Conservation (phyloP, 371 early-diverging fungal species). For the Haplosporangium sp. region DNA sequence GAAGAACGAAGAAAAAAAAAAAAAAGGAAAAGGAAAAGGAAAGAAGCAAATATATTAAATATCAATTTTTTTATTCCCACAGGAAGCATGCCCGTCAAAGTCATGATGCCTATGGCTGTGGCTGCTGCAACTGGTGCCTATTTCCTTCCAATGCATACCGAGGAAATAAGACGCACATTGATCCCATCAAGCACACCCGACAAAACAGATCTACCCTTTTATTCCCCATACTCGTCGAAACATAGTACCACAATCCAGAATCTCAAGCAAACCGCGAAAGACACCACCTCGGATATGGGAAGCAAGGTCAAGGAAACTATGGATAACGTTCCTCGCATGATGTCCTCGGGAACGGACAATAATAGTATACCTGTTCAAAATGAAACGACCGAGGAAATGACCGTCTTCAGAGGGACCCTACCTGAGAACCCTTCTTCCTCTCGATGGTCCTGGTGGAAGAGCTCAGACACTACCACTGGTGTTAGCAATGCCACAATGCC, state of each 20-base stretch:
- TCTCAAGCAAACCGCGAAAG: neutral
- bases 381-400: conserved; percentile 6
- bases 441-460: conserved; percentile 42
- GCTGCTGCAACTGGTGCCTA: conserved; percentile 36
- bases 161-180: conserved; percentile 10
- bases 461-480: neutral
- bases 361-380: neutral
- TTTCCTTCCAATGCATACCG: conserved; percentile 43
- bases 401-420: neutral
- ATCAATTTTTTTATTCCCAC: neutral
- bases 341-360: neutral
- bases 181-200: conserved; percentile 1
- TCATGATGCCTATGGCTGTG: conserved; percentile 43
- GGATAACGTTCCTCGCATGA: neutral
- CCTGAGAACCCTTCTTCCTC: conserved; percentile 34
- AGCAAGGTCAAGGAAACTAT: neutral
- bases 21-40: no score
- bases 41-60: neutral
- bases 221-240: neutral
- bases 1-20: no score
- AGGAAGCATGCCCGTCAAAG: conserved; percentile 39
- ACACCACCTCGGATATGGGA: neutral
- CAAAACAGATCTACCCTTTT: neutral
- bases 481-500: neutral
- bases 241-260: neutral